Base-by-base conservation (phyloP, 2,329 filamentous ascomycete genomes). In the Xylaria sp. region DNA sequence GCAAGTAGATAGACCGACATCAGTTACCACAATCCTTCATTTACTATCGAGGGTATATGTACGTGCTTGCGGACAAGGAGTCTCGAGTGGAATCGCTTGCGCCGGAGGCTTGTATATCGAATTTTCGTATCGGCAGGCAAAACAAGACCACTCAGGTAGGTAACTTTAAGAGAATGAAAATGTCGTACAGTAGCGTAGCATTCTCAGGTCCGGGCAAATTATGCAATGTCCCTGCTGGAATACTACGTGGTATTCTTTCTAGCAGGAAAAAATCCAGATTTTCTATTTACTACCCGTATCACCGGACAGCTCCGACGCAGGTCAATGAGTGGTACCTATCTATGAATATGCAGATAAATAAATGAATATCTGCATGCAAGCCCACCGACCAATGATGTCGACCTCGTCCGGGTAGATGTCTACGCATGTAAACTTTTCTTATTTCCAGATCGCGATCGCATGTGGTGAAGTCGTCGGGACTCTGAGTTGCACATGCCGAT, bases 291-390 rank as follows among this genome's bases (percentile, higher is more conserved):
- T 26, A 40, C 13, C 20, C 10, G 54, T 57, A 23, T 42, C 13
- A 42, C 54, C 54, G 54, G 54, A 57, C 54, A 10, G 54, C 36
- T 36, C 54, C 54, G 36, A 42, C 9, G 36, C 54, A 42, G 51
- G n/a, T 56, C 20, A 11, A 33, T 56, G 36, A 33, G 49, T 53
- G 49, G 49, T 10, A 33, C 49, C 46, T 20, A 10, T 51, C 26
- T 31, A n/a, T 33, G 49, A 17, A 17, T n/a, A 36, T 56, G 51
- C 51, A 56, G 51, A 56, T 56, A 56, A 20, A 63, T 46, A 31
- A 33, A 63, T 46, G 17, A 33, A 31, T 17, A 6, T 49, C 46
- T 49, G 33, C 64, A 62, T 57, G 58, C n/a, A 51, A 33, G 59
- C 20, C 33, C 2, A 44, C 23, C 36, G 48, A 56, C 59, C 56